Conservation (phyloP, 495 filamentous ascomycete species). For the Extremus antarcticus region DNA sequence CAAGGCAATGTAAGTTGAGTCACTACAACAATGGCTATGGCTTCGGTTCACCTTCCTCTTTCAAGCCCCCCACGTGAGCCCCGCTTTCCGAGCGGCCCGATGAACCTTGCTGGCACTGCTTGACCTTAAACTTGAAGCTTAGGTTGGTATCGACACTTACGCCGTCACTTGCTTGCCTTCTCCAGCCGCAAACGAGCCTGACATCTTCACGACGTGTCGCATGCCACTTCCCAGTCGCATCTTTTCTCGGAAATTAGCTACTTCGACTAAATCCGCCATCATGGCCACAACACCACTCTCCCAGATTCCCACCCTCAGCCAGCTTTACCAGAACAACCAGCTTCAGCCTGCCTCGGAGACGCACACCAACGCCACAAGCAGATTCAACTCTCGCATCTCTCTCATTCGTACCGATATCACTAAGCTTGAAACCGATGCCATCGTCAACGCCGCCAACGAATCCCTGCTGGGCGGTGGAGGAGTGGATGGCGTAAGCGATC, state of each 20-base stretch:
- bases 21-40: neutral
- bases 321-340: constrained; percentile 10
- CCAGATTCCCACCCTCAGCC: constrained; percentile 18
- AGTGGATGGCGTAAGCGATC: constrained; percentile 35
- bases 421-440: constrained; percentile 62
- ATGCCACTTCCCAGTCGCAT: neutral
- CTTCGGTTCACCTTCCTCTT: neutral
- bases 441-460: constrained; percentile 87
- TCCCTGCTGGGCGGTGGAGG: constrained; percentile 75
- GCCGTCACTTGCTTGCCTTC: too few species aligned
- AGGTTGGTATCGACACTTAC: too few species aligned
- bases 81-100: neutral
- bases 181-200: too few species aligned
- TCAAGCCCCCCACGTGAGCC: neutral
- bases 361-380: constrained; percentile 2
- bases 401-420: constrained; percentile 76
- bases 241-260: neutral
- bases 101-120: too few species aligned
- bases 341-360: constrained; percentile 16
- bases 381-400: constrained; percentile 56
- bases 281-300: constrained; percentile 10
- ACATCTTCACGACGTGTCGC: too few species aligned
- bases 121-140: neutral
- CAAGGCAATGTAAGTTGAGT: too few species aligned
- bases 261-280: neutral